These are phyloP conservation scores for Hypoxylon sp. DNA, from an alignment of 2,329 filamentous ascomycete species.

Conservation along the genomic window DNA sequence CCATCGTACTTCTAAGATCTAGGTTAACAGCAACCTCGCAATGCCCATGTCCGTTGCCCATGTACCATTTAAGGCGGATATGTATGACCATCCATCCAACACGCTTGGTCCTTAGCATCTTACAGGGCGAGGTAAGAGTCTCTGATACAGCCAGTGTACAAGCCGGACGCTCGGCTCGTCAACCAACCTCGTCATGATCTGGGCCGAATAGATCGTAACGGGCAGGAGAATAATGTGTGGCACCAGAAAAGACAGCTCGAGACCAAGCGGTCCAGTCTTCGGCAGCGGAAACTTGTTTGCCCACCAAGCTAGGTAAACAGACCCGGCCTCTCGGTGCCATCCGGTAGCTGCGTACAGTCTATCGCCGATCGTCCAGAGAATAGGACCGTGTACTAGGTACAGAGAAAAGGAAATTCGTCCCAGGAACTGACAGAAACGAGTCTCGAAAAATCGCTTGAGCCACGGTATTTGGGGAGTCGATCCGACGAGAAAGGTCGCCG, in stretches of 20 bases:
- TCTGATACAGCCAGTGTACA: slow-evolving; percentile 63
- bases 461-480: slow-evolving; percentile 64
- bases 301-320: slow-evolving; percentile 63
- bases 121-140: slow-evolving; percentile 44
- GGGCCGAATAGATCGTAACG: slow-evolving; percentile 65
- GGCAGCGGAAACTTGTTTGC: slow-evolving; percentile 63
- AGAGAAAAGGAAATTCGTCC: slow-evolving; percentile 68
- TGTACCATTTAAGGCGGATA: neutral
- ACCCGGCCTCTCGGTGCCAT: slow-evolving; percentile 58
- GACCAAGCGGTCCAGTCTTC: slow-evolving; percentile 63
- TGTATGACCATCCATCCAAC: neutral
- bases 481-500: slow-evolving; percentile 63
- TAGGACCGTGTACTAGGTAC: slow-evolving; percentile 70
- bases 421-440: slow-evolving; percentile 65
- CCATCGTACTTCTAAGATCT: neutral
- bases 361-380: slow-evolving; percentile 67
- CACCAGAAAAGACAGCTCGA: slow-evolving; percentile 67
- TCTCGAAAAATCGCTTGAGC: slow-evolving; percentile 67
- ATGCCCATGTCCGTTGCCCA: too few relatives aligned
- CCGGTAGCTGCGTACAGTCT: slow-evolving; percentile 69
- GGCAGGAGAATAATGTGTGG: slow-evolving; percentile 68
- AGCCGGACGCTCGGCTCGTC: slow-evolving; percentile 69
- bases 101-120: neutral
- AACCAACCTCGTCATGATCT: slow-evolving; percentile 61
- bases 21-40: neutral